Conservation (phyloP, 2,329 filamentous ascomycete species). For the Xylariaceae sp. region DNA sequence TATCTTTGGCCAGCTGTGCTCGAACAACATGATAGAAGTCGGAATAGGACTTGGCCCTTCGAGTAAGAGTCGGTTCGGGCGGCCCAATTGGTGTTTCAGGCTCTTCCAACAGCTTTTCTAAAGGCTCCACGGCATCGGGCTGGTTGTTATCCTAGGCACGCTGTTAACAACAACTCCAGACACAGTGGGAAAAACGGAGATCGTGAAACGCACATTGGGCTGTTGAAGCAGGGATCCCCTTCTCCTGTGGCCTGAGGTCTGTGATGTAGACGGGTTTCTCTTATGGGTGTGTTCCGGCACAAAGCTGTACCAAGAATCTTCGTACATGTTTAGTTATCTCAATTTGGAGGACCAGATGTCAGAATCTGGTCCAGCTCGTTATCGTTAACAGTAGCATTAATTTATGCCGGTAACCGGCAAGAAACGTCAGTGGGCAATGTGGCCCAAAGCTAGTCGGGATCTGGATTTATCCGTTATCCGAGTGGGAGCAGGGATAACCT, state of each 20-base stretch:
- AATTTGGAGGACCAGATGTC: not conserved
- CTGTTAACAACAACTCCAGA: slow-evolving; percentile 14
- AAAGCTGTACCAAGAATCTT: slow-evolving; percentile 84
- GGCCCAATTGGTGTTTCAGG: slow-evolving; percentile 58
- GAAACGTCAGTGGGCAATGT: slow-evolving; percentile 5
- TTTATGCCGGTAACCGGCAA: not conserved
- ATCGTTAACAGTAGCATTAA: not conserved
- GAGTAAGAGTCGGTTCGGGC: slow-evolving; percentile 65
- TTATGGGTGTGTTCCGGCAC: slow-evolving; percentile 64
- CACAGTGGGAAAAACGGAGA: slow-evolving; percentile 18
- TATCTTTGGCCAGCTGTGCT: slow-evolving; percentile 58
- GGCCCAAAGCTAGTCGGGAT: slow-evolving; percentile 1
- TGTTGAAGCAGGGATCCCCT: slow-evolving; percentile 71
- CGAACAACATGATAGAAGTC: slow-evolving; percentile 71
- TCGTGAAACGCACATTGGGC: slow-evolving; percentile 56
- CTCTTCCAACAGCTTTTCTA: slow-evolving; percentile 63
- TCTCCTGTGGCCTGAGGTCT: slow-evolving; percentile 60
- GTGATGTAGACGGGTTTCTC: slow-evolving; percentile 47
- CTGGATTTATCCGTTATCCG: slow-evolving; percentile 8
- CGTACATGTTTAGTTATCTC: slow-evolving; percentile 62
- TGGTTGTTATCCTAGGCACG: slow-evolving; percentile 55
- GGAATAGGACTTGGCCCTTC: slow-evolving; percentile 76
- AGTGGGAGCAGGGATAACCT: no score
- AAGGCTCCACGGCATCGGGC: slow-evolving; percentile 55
- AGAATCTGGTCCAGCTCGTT: not conserved